Evolutionary conservation across 2,329 filamentous ascomycete genomes (phyloP).

Genomic region (Penicillium sp.): DNA sequence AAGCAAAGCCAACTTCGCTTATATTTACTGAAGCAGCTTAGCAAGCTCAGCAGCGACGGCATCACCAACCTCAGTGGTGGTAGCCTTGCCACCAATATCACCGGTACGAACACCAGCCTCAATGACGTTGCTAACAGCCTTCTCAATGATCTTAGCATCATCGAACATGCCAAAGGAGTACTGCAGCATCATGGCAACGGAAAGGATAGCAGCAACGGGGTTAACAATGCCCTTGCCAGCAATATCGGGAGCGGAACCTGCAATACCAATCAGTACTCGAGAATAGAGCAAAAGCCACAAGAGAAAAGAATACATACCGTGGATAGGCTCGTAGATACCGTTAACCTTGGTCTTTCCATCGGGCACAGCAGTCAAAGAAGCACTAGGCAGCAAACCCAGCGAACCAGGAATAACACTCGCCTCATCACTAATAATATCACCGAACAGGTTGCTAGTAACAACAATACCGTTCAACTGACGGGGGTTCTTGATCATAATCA

Average conservation of each 20-base stretch:
- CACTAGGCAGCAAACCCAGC: slow-evolving; percentile 83
- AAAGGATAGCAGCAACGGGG: slow-evolving; percentile 87
- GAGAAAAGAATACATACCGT: slow-evolving; percentile 59
- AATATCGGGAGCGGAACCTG: slow-evolving; percentile 88
- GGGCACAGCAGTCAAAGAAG: slow-evolving; percentile 81
- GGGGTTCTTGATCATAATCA: slow-evolving; percentile 97
- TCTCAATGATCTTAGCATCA: slow-evolving; percentile 56
- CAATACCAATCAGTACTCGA: neutral
- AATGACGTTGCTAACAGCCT: slow-evolving; percentile 57
- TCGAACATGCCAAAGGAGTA: slow-evolving; percentile 81
- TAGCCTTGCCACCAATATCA: slow-evolving; percentile 77
- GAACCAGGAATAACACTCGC: slow-evolving; percentile 91
- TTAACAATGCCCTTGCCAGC: slow-evolving; percentile 89
- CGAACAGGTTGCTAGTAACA: slow-evolving; percentile 91
- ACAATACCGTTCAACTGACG: slow-evolving; percentile 83
- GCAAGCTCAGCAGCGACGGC: slow-evolving; percentile 73
- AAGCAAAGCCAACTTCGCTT: neutral
- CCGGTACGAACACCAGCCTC: slow-evolving; percentile 76
- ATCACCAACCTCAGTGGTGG: slow-evolving; percentile 79
- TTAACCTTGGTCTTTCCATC: slow-evolving; percentile 83
- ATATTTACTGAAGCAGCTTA: slow-evolving; percentile 59
- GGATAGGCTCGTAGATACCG: slow-evolving; percentile 97
- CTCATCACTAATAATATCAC: slow-evolving; percentile 95
- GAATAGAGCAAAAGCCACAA: neutral
- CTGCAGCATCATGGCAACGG: slow-evolving; percentile 91